Evolutionary conservation across 2,329 filamentous ascomycete genomes (phyloP).

Genomic region (Setomelanomma holmii): DNA sequence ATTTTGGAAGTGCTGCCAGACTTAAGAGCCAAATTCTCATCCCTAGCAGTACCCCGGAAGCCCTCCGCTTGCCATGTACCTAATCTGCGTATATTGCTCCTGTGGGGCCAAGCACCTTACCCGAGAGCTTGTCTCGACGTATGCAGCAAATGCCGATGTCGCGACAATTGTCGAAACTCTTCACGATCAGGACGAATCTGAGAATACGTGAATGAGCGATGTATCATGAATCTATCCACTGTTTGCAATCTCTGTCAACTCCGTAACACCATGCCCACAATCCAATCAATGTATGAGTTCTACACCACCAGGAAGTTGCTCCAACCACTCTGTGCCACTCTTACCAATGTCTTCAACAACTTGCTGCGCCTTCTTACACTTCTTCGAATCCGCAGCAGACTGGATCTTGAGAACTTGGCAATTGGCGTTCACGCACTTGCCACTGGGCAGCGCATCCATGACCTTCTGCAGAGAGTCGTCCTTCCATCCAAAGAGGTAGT

Average conservation of each 20-base stretch:
- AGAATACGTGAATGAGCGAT: background rate
- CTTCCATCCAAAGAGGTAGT: slow-evolving; percentile 31
- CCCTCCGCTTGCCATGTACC: too few relatives aligned
- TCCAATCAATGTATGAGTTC: slow-evolving; percentile 20
- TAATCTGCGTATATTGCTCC: background rate
- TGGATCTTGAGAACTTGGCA: slow-evolving; percentile 41
- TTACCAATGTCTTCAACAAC: slow-evolving; percentile 55
- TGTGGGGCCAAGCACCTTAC: slow-evolving; percentile 4
- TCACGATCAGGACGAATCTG: too few relatives aligned
- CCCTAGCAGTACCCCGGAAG: background rate
- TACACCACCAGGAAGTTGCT: slow-evolving; percentile 38
- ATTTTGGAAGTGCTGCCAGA: background rate
- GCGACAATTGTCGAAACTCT: background rate
- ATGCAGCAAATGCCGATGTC: background rate
- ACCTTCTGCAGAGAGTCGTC: slow-evolving; percentile 24
- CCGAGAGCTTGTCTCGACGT: slow-evolving; percentile 6
- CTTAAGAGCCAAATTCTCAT: background rate
- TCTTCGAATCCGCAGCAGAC: slow-evolving; percentile 31
- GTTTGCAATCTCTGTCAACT: too few relatives aligned
- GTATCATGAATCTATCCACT: background rate
- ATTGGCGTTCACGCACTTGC: slow-evolving; percentile 39
- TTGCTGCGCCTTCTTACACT: slow-evolving; percentile 50
- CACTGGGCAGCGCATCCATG: slow-evolving; percentile 29
- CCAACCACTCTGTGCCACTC: slow-evolving; percentile 29
- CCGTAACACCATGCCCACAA: background rate